Conservation (phyloP, 2,329 filamentous ascomycete species). For the Fusarium dlaminii region DNA sequence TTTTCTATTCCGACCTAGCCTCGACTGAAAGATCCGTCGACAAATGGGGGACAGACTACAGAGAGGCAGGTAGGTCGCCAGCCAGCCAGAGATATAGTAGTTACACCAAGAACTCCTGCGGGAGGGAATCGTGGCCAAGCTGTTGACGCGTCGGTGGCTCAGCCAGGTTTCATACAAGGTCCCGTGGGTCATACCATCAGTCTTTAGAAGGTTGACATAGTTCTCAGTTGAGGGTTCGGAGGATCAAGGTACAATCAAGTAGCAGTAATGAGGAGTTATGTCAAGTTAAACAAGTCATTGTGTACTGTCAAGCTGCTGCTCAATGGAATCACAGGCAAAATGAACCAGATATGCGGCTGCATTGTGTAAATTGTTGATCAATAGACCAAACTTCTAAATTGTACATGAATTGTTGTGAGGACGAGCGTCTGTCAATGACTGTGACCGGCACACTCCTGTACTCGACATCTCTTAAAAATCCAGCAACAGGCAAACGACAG, state of each 20-base stretch:
- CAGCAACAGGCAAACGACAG: constrained; percentile 45
- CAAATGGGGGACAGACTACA: not conserved
- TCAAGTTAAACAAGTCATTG: not conserved
- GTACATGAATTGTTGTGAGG: constrained; percentile 40
- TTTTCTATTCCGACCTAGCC: constrained; percentile 9
- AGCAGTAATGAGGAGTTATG: not conserved
- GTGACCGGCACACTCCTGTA: constrained; percentile 47
- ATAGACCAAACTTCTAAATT: constrained; percentile 37
- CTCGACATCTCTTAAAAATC: constrained; percentile 39
- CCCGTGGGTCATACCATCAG: constrained; percentile 3
- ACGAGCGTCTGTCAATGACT: constrained; percentile 40
- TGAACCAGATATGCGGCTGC: constrained; percentile 25
- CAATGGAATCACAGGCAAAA: not conserved
- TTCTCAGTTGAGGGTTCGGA: not conserved
- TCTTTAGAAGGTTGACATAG: constrained; percentile 9
- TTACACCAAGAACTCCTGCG: not conserved
- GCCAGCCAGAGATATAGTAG: not conserved
- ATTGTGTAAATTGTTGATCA: constrained; percentile 42
- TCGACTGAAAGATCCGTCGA: constrained; percentile 42
- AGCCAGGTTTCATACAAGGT: constrained; percentile 13
- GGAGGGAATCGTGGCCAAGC: constrained; percentile 12
- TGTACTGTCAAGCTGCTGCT: not conserved
- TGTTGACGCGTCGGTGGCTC: not conserved
- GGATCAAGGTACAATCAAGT: not conserved
- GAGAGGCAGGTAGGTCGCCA: not conserved